These are phyloP conservation scores for Calvatia gigantea DNA, from an alignment of 768 basidiomycete genomes.

Conservation along the genomic window DNA sequence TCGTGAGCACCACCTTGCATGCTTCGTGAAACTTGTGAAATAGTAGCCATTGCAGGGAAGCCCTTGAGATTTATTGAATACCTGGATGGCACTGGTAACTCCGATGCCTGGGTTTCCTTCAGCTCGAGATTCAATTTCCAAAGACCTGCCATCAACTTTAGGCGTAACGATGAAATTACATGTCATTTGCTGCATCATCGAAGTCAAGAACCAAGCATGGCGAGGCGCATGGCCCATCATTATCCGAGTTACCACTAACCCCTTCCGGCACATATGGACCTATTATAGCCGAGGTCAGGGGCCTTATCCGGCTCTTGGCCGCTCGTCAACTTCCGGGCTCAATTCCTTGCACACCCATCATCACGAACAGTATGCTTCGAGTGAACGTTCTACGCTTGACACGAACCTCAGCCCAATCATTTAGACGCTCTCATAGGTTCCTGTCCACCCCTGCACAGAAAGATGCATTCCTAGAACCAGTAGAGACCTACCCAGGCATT, in stretches of 20 bases:
- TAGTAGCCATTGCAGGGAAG: neutral
- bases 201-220: neutral
- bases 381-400: neutral
- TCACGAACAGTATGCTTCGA: slow-evolving; percentile 9
- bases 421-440: slow-evolving; percentile 1
- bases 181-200: neutral
- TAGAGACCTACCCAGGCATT: slow-evolving; percentile 58
- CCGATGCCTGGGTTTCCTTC: neutral
- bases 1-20: neutral
- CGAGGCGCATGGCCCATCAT: neutral
- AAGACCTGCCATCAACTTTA: neutral
- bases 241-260: neutral
- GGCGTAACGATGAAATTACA: neutral
- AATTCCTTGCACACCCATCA: neutral
- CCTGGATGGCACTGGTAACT: neutral
- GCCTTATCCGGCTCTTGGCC: neutral
- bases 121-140: neutral
- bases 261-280: slow-evolving; percentile 8
- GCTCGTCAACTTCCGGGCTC: neutral
- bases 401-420: neutral
- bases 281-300: neutral
- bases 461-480: slow-evolving; percentile 50
- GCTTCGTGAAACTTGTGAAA: neutral
- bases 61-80: slow-evolving; percentile 7
- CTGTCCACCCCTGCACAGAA: slow-evolving; percentile 6